Percentiles rank a stretch among this genome's conserved stretches.
Evolutionary conservation across 352 stramenopile species (phyloP).

Genomic region (Pseudoperonospora humuli): DNA sequence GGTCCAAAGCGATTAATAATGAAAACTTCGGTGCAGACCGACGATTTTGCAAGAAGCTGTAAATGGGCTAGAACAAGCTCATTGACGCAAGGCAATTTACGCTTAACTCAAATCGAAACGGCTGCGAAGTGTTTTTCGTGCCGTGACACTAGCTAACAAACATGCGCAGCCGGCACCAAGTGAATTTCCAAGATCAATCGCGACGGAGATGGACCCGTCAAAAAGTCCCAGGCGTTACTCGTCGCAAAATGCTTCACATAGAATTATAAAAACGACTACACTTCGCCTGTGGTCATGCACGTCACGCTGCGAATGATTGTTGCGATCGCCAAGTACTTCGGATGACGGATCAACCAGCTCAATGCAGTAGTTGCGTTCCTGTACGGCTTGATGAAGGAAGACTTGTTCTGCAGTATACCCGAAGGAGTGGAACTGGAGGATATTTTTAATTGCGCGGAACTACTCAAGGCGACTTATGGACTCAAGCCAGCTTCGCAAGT

Average conservation of each 20-base stretch:
- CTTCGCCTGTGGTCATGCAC: neutral
- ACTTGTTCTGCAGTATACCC: neutral
- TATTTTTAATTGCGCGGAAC: neutral
- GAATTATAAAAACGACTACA: neutral
- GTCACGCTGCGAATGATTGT: neutral
- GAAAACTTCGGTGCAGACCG: too few relatives aligned
- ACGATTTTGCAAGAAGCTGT: neutral
- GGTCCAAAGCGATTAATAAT: too few relatives aligned
- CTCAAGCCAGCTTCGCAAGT: too few relatives aligned
- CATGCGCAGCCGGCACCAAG: neutral
- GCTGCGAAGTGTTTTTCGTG: neutral
- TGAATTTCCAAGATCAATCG: neutral
- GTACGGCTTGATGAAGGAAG: neutral
- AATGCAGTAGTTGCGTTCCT: neutral
- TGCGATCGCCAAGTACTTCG: neutral
- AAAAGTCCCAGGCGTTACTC: too few relatives aligned
- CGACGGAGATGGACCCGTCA: neutral
- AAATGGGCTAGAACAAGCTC: neutral
- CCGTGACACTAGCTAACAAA: neutral
- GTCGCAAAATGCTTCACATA: neutral
- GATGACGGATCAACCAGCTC: neutral
- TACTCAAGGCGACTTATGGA: slow-evolving; percentile 1
- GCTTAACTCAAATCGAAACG: neutral
- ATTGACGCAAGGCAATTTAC: neutral
- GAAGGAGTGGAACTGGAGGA: neutral